Conservation (phyloP, 441 rosid genomes). For the Adansonia grandidieri region DNA sequence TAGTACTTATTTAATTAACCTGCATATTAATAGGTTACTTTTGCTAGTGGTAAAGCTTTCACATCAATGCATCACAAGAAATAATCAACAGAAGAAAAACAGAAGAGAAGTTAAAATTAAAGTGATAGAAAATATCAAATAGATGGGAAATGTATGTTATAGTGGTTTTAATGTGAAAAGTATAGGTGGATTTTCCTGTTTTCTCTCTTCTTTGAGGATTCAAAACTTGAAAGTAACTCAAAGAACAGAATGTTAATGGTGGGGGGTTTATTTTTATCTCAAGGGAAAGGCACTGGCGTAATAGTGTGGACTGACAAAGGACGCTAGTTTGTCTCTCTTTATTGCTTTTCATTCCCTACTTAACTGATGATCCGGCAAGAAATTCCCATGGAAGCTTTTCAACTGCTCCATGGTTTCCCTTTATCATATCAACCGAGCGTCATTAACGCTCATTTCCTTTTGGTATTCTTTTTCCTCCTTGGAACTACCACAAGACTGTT, state of each 20-base stretch:
- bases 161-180: constrained; percentile 23
- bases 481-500: constrained; percentile 57
- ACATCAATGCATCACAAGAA: constrained; percentile 1
- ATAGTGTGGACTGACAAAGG: constrained; percentile 39
- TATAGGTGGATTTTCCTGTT: constrained; percentile 19
- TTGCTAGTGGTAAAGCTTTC: not conserved
- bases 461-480: constrained; percentile 38
- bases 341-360: constrained; percentile 28
- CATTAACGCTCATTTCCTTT: constrained; percentile 58
- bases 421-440: constrained; percentile 66
- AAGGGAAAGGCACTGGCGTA: constrained; percentile 28
- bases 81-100: not conserved
- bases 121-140: not conserved
- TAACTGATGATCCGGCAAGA: constrained; percentile 55
- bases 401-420: constrained; percentile 70
- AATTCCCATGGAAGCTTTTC: constrained; percentile 65
- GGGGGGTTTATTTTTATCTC: not conserved
- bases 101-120: constrained; percentile 11
- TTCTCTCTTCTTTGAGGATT: constrained; percentile 19
- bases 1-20: not conserved
- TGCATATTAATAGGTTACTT: constrained; percentile 9
- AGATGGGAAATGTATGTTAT: constrained; percentile 6
- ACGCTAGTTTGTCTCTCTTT: constrained; percentile 44
- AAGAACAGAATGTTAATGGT: constrained; percentile 16
- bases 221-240: constrained; percentile 20